These are phyloP conservation scores for Thielaviopsis musarum DNA, from an alignment of 2,329 filamentous ascomycete genomes.

Conservation along the genomic window DNA sequence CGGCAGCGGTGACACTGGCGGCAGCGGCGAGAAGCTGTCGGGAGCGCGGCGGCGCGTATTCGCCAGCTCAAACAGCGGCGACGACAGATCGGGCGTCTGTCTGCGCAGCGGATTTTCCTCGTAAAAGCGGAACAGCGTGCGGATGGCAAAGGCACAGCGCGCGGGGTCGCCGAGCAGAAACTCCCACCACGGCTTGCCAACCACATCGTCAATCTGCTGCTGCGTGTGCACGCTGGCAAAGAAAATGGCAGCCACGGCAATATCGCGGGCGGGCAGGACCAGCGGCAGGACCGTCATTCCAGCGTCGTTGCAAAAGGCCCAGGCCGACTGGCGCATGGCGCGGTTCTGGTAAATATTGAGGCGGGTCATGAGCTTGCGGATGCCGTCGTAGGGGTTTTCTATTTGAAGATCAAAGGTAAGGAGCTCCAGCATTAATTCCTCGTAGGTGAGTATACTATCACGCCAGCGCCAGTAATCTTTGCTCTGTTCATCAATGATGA, in stretches of 20 bases:
- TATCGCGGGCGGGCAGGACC: conserved; percentile 59
- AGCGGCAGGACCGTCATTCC: conserved; percentile 73
- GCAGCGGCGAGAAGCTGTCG: neutral
- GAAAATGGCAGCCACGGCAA: conserved; percentile 75
- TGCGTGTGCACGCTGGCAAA: conserved; percentile 64
- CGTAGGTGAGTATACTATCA: conserved; percentile 80
- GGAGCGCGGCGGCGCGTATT: conserved; percentile 26
- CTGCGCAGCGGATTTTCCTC: conserved; percentile 45
- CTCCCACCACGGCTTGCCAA: conserved; percentile 77
- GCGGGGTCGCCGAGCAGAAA: conserved; percentile 53
- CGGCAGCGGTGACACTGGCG: neutral
- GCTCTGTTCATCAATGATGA: conserved; percentile 87
- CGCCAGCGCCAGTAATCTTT: conserved; percentile 98
- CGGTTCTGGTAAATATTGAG: conserved; percentile 66
- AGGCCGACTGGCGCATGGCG: conserved; percentile 65
- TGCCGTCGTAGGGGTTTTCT: conserved; percentile 69
- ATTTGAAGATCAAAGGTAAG: conserved; percentile 89
- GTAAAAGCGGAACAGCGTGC: conserved; percentile 56
- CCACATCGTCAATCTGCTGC: conserved; percentile 58
- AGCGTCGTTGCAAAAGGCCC: conserved; percentile 88
- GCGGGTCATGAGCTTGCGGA: conserved; percentile 65
- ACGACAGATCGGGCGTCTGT: conserved; percentile 32
- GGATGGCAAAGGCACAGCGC: conserved; percentile 56
- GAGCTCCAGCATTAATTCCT: conserved; percentile 80
- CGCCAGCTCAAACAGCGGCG: conserved; percentile 39